Evolutionary conservation across 331 rosid genomes (phyloP), one percentile per base, ranked within the genome.

Genomic region (Spiraea crenata): DNA sequence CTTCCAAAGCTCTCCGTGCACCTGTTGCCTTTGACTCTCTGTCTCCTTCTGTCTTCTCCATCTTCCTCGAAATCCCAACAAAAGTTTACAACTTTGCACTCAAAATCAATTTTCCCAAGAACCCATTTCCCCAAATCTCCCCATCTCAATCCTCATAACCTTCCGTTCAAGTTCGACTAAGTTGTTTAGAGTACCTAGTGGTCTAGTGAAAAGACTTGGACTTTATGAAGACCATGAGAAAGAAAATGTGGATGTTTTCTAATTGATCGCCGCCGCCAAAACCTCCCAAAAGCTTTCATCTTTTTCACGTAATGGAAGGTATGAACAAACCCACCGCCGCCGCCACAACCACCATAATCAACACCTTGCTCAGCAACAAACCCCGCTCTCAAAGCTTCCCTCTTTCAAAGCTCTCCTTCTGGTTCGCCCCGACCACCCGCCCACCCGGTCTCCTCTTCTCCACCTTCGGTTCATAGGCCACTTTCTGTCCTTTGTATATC

Each of bases 351-450:
- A 71, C 61, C 45, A 20, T 57, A 54, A 72, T 51, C 75, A 82
- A 71, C 79, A 70, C 63, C 80, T 70, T 80, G 49, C 82, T 76
- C 39, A 85, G 70, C 77, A 75, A 75, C 77, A 70, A 63, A 75
- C 56, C 82, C 50, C 70, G 72, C 20, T 77, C 77, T 19, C 77
- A 76, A 65, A 84, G 75, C 62, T 77, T 80, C 81, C 83, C 86
- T 74, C 67, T 77, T 52, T 82, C 85, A 19, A 93, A 79, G 76
- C 90, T 87, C 62, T 85, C 93, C 46, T 90, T 92, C 54, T 88
- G 96, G 96, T 90, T 88, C 54, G 86, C 96, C 42, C 93, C 89
- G 8, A 84, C 85, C 0, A 81, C 88, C 77, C 93, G 97, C 68
- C 98, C 98, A 41, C 98, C 98, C 17, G 84, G 86, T 67, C 74